Percentiles rank a stretch among this genome's conserved stretches.
phyloP scores from a whole-genome alignment of 345 rosid species.

The Nasturtium officinale region DNA sequence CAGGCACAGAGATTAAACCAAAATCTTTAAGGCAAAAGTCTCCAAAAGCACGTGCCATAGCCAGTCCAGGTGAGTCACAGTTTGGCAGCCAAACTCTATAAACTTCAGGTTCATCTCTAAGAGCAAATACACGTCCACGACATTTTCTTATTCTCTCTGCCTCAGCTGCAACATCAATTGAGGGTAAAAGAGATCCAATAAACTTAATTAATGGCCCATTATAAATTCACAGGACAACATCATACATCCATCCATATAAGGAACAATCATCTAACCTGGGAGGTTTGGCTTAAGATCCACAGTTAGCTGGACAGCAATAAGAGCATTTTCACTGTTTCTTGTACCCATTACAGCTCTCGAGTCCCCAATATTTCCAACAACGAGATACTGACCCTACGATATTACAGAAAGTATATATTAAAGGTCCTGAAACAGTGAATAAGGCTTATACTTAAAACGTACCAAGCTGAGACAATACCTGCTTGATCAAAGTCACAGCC shows the following conservation, averaged over 20 bases:
- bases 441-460: conserved; percentile 1
- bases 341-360: conserved; percentile 93
- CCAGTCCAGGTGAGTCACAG: conserved; percentile 92
- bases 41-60: conserved; percentile 99
- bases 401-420: conserved; percentile 11
- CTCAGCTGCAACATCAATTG: conserved; percentile 59
- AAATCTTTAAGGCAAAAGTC: conserved; percentile 97
- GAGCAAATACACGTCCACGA: conserved; percentile 93
- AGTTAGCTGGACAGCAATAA: conserved; percentile 88
- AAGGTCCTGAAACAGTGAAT: conserved; percentile 7
- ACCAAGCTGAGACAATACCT: conserved; percentile 50
- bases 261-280: conserved; percentile 58
- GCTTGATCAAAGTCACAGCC: conserved; percentile 92
- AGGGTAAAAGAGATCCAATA: not conserved
- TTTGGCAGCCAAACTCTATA: conserved; percentile 96
- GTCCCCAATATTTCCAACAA: conserved; percentile 91
- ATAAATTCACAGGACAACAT: conserved; percentile 5
- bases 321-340: conserved; percentile 63
- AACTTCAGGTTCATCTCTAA: conserved; percentile 95
- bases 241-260: not conserved
- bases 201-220: not conserved
- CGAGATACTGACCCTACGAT: conserved; percentile 71
- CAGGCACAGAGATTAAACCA: conserved; percentile 97
- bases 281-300: conserved; percentile 98
- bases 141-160: conserved; percentile 90